phyloP scores from a whole-genome alignment of 495 filamentous ascomycete species.

The Podospora pseudopauciseta region DNA sequence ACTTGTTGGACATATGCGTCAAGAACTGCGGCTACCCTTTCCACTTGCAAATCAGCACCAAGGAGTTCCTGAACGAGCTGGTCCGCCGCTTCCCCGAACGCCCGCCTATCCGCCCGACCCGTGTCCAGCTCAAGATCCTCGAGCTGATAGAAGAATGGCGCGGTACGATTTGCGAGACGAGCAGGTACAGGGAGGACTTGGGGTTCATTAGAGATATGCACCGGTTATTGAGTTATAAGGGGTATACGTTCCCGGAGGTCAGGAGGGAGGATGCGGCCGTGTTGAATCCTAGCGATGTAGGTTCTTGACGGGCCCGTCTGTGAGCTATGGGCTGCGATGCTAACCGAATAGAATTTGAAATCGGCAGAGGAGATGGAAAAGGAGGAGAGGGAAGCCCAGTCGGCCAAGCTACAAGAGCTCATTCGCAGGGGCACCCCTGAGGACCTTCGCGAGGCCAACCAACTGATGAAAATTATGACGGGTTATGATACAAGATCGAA shows the following conservation, averaged over 20 bases:
- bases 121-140: conserved; percentile 87
- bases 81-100: conserved; percentile 94
- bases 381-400: conserved; percentile 90
- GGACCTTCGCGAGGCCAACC: conserved; percentile 92
- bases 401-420: conserved; percentile 93
- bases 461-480: conserved; percentile 98
- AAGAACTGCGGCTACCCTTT: conserved; percentile 99
- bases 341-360: conserved; percentile 67
- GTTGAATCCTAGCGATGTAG: conserved; percentile 93
- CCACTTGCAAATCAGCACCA: conserved; percentile 96
- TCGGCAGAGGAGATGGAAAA: conserved; percentile 99
- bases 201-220: conserved; percentile 99
- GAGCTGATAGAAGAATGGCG: conserved; percentile 99
- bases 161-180: conserved; percentile 95
- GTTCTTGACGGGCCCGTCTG: conserved; percentile 27
- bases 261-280: conserved; percentile 92
- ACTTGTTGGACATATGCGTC: conserved; percentile 95
- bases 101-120: conserved; percentile 76
- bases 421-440: conserved; percentile 88
- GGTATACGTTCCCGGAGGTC: conserved; percentile 91
- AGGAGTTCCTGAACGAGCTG: conserved; percentile 98
- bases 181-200: conserved; percentile 92
- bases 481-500: conserved; percentile 92
- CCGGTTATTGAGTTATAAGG: conserved; percentile 89
- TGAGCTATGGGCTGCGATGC: conserved; percentile 1